Evolutionary conservation across 768 basidiomycete genomes (phyloP).

Genomic region (Termitomyces sp.): DNA sequence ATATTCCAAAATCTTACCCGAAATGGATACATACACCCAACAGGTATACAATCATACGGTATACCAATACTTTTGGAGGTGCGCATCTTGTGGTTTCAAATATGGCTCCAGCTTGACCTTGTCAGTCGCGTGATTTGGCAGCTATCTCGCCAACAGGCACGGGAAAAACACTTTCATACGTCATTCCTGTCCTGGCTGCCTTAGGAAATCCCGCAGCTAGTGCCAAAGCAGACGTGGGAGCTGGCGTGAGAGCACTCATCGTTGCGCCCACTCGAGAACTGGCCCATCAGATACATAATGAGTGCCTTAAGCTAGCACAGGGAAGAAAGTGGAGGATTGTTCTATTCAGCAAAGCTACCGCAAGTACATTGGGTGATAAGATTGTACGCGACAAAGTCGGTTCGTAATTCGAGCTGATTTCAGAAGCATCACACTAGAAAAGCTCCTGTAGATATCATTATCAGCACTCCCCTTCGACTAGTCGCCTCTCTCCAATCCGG

Average conservation of each 20-base stretch:
- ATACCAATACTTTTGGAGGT: slow-evolving; percentile 81
- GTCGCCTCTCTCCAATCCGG: slow-evolving; percentile 74
- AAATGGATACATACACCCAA: slow-evolving; percentile 62
- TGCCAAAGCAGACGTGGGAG: slow-evolving; percentile 35
- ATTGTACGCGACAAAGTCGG: slow-evolving; percentile 72
- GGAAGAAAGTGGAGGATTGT: slow-evolving; percentile 81
- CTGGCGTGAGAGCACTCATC: slow-evolving; percentile 72
- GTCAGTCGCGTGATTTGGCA: slow-evolving; percentile 75
- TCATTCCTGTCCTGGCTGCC: slow-evolving; percentile 71
- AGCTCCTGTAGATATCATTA: slow-evolving; percentile 64
- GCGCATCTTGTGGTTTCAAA: slow-evolving; percentile 14
- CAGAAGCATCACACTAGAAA: background rate
- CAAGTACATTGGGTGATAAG: slow-evolving; percentile 73
- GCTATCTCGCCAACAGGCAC: slow-evolving; percentile 97
- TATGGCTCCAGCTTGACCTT: background rate
- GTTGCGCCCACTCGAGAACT: slow-evolving; percentile 92
- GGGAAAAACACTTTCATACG: slow-evolving; percentile 93
- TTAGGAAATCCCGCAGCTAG: slow-evolving; percentile 51
- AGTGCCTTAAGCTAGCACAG: slow-evolving; percentile 75
- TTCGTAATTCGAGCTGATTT: slow-evolving; percentile 25
- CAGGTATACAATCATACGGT: slow-evolving; percentile 76
- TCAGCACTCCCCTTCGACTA: slow-evolving; percentile 88
- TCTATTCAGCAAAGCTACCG: slow-evolving; percentile 86
- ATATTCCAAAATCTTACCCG: slow-evolving; percentile 59
- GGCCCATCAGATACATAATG: slow-evolving; percentile 93